Conservation (phyloP, 768 basidiomycete species). For the Tricholoma sp. region DNA sequence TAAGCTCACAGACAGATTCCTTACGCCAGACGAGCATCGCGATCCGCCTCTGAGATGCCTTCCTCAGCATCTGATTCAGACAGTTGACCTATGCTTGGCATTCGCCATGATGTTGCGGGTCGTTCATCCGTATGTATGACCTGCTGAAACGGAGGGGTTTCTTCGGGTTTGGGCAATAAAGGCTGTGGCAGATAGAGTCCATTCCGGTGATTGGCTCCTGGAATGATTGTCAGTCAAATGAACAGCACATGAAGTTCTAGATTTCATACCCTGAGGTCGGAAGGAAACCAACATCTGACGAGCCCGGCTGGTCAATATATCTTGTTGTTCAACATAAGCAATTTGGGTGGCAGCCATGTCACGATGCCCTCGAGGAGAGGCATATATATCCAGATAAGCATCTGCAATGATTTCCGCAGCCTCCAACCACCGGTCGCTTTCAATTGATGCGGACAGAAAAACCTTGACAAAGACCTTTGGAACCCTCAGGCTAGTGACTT, state of each 20-base stretch:
- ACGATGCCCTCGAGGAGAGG: constrained; percentile 53
- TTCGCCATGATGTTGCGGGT: constrained; percentile 4
- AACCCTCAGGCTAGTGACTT: constrained; percentile 53
- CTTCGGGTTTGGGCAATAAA: constrained; percentile 11
- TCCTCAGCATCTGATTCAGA: constrained; percentile 70
- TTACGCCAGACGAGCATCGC: constrained; percentile 70
- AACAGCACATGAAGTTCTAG: constrained; percentile 5
- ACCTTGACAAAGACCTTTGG: constrained; percentile 47
- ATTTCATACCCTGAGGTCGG: neutral
- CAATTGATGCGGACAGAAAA: constrained; percentile 38
- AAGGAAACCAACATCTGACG: constrained; percentile 40
- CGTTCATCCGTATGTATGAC: neutral
- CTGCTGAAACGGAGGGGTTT: neutral
- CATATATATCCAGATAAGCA: constrained; percentile 63
- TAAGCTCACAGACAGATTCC: constrained; percentile 16
- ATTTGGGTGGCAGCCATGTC: constrained; percentile 48
- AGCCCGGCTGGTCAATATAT: constrained; percentile 60
- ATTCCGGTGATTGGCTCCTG: constrained; percentile 30
- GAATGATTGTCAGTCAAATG: constrained; percentile 9
- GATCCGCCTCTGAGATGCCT: constrained; percentile 56
- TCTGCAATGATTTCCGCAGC: constrained; percentile 51
- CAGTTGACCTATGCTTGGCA: constrained; percentile 22
- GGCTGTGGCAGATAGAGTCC: constrained; percentile 46
- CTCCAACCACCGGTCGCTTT: constrained; percentile 59
- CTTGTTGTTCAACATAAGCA: constrained; percentile 67